These are phyloP conservation scores for Mortierella sp. DNA, from an alignment of 371 early-diverging fungal species.

Conservation along the genomic window DNA sequence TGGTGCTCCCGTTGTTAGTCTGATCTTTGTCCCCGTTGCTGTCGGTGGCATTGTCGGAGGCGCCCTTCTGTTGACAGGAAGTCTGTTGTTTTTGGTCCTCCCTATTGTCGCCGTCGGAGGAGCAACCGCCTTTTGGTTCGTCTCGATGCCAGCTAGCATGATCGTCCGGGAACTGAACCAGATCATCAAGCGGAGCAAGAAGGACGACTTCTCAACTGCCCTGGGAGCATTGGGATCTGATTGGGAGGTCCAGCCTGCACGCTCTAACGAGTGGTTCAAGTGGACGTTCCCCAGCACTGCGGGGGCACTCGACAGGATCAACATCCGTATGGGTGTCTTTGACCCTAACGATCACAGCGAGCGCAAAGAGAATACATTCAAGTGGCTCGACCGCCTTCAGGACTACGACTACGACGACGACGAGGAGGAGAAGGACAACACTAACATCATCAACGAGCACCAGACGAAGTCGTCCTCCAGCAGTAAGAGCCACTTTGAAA, in stretches of 20 bases:
- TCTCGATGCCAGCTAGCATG: conserved; percentile 32
- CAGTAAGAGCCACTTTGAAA: conserved; percentile 13
- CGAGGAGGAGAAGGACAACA: not conserved
- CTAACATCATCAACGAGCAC: not conserved
- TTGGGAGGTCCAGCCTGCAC: conserved; percentile 43
- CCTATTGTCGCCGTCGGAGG: conserved; percentile 39
- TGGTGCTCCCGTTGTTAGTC: conserved; percentile 22
- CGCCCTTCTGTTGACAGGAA: conserved; percentile 27
- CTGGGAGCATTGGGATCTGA: conserved; percentile 27
- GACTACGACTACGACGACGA: not conserved
- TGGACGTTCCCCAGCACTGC: conserved; percentile 37
- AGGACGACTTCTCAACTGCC: conserved; percentile 14
- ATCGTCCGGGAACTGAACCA: conserved; percentile 26
- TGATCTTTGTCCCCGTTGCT: conserved; percentile 30
- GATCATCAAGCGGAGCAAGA: conserved; percentile 35
- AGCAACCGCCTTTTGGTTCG: conserved; percentile 15
- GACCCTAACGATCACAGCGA: conserved; percentile 34
- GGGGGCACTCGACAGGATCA: conserved; percentile 24
- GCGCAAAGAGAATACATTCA: conserved; percentile 17
- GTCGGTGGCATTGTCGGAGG: conserved; percentile 39
- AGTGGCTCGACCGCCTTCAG: conserved; percentile 14
- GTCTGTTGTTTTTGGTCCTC: conserved; percentile 28
- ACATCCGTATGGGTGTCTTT: conserved; percentile 43
- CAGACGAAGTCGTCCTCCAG: not conserved
- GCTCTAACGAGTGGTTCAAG: conserved; percentile 41